Percentiles rank a stretch among this genome's conserved stretches.
phyloP scores from a whole-genome alignment of 371 early-diverging fungal species.

The Zychaea mexicana region DNA sequence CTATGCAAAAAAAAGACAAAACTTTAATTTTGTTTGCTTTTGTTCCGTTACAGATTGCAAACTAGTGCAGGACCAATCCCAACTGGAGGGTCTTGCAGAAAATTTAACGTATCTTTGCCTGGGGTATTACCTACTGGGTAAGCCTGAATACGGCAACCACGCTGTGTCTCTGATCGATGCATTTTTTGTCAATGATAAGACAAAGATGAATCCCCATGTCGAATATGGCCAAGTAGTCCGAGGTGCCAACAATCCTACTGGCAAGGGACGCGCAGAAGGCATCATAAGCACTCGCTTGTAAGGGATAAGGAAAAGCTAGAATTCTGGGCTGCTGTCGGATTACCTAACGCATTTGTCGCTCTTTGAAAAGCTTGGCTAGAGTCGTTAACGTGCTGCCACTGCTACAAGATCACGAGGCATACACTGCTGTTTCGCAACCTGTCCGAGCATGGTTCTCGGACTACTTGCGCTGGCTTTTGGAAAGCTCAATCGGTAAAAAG shows the following conservation, averaged over 20 bases:
- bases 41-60: conserved; percentile 21
- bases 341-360: too few species aligned
- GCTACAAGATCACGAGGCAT: conserved; percentile 18
- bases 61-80: conserved; percentile 32
- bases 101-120: conserved; percentile 30
- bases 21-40: neutral
- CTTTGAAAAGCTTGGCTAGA: conserved; percentile 22
- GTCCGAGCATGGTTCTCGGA: conserved; percentile 29
- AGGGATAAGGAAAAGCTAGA: neutral
- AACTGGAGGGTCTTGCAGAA: conserved; percentile 41
- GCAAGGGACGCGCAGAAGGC: conserved; percentile 37
- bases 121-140: conserved; percentile 31
- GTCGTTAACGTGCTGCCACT: conserved; percentile 38
- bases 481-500: conserved; percentile 18
- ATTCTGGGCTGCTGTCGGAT: too few species aligned
- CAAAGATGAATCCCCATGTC: conserved; percentile 45
- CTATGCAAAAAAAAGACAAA: neutral
- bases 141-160: conserved; percentile 31
- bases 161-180: conserved; percentile 29
- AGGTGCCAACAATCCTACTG: conserved; percentile 29
- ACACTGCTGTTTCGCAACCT: conserved; percentile 8
- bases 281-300: conserved; percentile 43
- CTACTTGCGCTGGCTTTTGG: conserved; percentile 31
- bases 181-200: conserved; percentile 35
- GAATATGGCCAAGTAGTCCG: conserved; percentile 44